These are phyloP conservation scores for Diaporthe batatas DNA, from an alignment of 2,329 filamentous ascomycete species.

Conservation along the genomic window DNA sequence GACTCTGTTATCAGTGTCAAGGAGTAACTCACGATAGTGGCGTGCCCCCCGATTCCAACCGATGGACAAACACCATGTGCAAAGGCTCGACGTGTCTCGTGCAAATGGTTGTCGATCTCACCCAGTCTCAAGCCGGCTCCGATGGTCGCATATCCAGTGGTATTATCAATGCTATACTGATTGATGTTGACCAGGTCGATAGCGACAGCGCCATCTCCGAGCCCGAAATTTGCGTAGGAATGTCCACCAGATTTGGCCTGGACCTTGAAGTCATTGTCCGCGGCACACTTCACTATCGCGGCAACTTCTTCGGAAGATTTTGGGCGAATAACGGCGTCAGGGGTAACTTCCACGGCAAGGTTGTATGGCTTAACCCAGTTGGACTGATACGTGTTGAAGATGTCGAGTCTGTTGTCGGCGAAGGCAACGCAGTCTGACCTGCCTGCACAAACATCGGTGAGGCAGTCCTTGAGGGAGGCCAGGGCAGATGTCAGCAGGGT, in stretches of 20 bases:
- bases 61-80: conserved; percentile 71
- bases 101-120: conserved; percentile 64
- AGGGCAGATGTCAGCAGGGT: conserved; percentile 21
- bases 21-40: conserved; percentile 60
- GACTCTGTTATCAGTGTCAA: too few species aligned
- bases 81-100: conserved; percentile 68
- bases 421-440: conserved; percentile 62
- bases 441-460: conserved; percentile 61
- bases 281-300: conserved; percentile 69
- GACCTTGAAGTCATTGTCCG: conserved; percentile 62
- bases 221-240: conserved; percentile 65
- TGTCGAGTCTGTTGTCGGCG: conserved; percentile 50
- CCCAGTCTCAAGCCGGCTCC: conserved; percentile 67
- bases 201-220: conserved; percentile 60
- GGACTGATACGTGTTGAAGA: conserved; percentile 56
- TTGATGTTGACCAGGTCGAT: conserved; percentile 69
- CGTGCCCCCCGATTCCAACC: conserved; percentile 71
- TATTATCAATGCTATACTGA: conserved; percentile 64
- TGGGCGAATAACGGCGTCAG: conserved; percentile 69
- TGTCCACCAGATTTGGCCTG: conserved; percentile 75
- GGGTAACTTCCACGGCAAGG: conserved; percentile 62
- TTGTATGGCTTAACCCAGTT: conserved; percentile 68
- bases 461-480: conserved; percentile 57
- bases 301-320: conserved; percentile 66
- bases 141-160: conserved; percentile 67